A percentile compares a stretch with the other conserved stretches of the same genome.
These are phyloP conservation scores for Mycena rebaudengoi DNA, from an alignment of 768 basidiomycete species.

Conservation along the genomic window DNA sequence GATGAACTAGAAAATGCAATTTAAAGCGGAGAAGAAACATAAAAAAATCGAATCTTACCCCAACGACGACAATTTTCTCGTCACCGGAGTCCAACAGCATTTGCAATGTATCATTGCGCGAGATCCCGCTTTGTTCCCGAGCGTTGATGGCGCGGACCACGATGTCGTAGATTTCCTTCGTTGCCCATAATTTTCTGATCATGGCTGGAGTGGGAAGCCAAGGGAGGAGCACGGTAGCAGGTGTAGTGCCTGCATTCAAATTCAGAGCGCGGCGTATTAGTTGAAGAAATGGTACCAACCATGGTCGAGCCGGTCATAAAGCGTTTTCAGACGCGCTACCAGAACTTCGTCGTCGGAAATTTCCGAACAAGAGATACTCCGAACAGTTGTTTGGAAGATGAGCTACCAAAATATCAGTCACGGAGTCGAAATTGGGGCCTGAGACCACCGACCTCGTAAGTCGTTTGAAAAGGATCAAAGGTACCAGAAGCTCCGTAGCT, in stretches of 20 bases:
- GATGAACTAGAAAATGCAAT: constrained; percentile 63
- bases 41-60: constrained; percentile 54
- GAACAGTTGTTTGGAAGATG: constrained; percentile 77
- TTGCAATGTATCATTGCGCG: constrained; percentile 74
- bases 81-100: constrained; percentile 77
- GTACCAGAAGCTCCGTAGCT: constrained; percentile 71
- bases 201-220: constrained; percentile 82
- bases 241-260: constrained; percentile 75
- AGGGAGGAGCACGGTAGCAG: constrained; percentile 74
- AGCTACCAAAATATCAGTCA: constrained; percentile 49
- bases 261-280: too few relatives aligned
- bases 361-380: constrained; percentile 72
- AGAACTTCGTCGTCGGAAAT: constrained; percentile 71
- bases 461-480: constrained; percentile 76
- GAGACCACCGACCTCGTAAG: constrained; percentile 63
- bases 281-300: too few relatives aligned
- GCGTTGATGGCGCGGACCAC: constrained; percentile 62
- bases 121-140: constrained; percentile 64
- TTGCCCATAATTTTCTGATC: constrained; percentile 74
- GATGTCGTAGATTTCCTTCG: constrained; percentile 81
- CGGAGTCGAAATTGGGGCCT: constrained; percentile 4
- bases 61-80: constrained; percentile 72
- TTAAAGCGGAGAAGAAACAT: constrained; percentile 2
- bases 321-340: constrained; percentile 66
- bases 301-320: constrained; percentile 79